A percentile compares a stretch with the other conserved stretches of the same genome.
These are phyloP conservation scores for Neurospora africana DNA, from an alignment of 495 filamentous ascomycete species.

Conservation along the genomic window DNA sequence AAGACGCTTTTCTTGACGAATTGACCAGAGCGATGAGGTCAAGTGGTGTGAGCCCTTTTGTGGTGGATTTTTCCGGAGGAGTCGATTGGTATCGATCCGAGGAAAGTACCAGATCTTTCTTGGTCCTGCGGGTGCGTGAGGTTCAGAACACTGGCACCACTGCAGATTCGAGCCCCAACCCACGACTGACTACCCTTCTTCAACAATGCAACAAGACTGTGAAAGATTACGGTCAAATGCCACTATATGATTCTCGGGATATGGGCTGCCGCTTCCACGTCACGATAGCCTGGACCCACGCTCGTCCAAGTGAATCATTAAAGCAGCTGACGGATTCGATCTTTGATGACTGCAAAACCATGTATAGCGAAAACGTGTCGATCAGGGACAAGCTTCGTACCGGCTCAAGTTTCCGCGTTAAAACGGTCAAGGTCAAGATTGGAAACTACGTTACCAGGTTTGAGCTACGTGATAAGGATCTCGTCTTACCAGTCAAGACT, in stretches of 20 bases:
- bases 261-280: conserved; percentile 57
- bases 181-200: conserved; percentile 55
- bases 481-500: neutral
- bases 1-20: conserved; percentile 47
- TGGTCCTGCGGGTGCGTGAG: conserved; percentile 52
- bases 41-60: conserved; percentile 26
- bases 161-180: conserved; percentile 15
- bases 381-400: neutral
- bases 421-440: conserved; percentile 61
- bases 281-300: conserved; percentile 68
- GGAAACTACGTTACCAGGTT: conserved; percentile 53
- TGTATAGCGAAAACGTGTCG: neutral
- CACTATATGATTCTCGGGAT: conserved; percentile 45
- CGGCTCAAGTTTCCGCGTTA: conserved; percentile 26
- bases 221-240: conserved; percentile 51
- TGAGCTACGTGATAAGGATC: neutral
- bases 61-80: conserved; percentile 10
- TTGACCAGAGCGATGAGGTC: conserved; percentile 22
- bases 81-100: conserved; percentile 36
- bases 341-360: conserved; percentile 9
- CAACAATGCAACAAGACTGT: conserved; percentile 52
- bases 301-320: conserved; percentile 31
- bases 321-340: conserved; percentile 18
- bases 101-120: conserved; percentile 74
- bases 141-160: conserved; percentile 1